phyloP scores from a whole-genome alignment of 1,284 basidiomycete genomes.

The Melanopsichium pennsylvanicum region DNA sequence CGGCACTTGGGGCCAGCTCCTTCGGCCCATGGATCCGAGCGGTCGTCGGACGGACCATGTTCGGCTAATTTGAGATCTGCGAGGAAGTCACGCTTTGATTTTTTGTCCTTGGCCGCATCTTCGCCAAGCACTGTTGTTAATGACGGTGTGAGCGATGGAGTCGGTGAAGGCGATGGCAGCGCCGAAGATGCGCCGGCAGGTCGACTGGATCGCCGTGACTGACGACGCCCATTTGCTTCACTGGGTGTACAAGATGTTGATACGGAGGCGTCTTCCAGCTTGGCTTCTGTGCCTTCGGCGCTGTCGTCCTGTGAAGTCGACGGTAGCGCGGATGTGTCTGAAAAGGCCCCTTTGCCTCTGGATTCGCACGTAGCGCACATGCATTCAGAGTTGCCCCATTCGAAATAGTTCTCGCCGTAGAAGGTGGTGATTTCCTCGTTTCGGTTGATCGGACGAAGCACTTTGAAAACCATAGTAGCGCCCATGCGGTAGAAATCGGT shows the following conservation, averaged over 20 bases:
- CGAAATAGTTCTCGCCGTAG: constrained; percentile 73
- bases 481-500: constrained; percentile 86
- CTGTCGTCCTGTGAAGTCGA: background rate
- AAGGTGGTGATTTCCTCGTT: constrained; percentile 81
- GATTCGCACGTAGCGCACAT: constrained; percentile 88
- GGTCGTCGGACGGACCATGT: constrained; percentile 44
- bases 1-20: constrained; percentile 48
- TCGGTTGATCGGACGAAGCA: constrained; percentile 77
- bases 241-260: constrained; percentile 6
- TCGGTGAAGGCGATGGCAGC: constrained; percentile 40
- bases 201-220: constrained; percentile 28
- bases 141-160: constrained; percentile 32
- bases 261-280: constrained; percentile 17
- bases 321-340: constrained; percentile 13
- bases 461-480: constrained; percentile 85
- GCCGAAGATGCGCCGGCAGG: constrained; percentile 21
- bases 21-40: constrained; percentile 45
- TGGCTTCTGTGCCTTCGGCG: constrained; percentile 19
- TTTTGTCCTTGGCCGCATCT: constrained; percentile 27
- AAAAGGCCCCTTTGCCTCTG: constrained; percentile 72
- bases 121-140: constrained; percentile 14
- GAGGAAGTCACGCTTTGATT: constrained; percentile 35
- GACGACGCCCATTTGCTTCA: constrained; percentile 34
- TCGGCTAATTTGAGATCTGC: constrained; percentile 43
- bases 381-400: constrained; percentile 83